Conservation (phyloP, 176 grass and related monocot species). For the Typha latifolia region DNA sequence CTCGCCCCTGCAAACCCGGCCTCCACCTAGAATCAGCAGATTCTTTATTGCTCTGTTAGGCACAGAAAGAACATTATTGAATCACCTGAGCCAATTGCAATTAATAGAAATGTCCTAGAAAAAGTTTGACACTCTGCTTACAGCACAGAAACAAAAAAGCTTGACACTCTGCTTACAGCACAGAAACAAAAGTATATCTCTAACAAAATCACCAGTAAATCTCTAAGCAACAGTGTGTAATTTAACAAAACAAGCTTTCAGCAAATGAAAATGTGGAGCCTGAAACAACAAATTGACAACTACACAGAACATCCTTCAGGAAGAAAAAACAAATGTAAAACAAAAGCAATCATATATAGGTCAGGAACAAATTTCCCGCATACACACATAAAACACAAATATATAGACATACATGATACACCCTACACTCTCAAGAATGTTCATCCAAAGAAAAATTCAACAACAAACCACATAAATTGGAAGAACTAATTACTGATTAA, state of each 20-base stretch:
- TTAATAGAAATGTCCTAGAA: no score
- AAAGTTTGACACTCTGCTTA: no score
- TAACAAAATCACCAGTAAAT: neutral
- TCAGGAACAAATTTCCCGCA: neutral
- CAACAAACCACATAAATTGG: no score
- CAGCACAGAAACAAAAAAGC: no score
- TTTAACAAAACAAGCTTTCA: no score
- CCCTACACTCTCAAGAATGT: no score
- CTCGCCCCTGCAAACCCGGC: conserved; percentile 41
- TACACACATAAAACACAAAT: neutral
- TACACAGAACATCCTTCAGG: neutral
- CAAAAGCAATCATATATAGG: neutral
- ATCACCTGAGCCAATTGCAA: no score
- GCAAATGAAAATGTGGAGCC: no score
- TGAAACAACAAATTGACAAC: neutral
- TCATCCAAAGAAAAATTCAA: no score
- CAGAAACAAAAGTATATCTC: no score
- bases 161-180: no score
- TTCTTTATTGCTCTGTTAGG: conserved; percentile 40
- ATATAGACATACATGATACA: neutral
- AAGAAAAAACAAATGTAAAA: neutral
- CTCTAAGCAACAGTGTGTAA: neutral
- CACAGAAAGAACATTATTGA: conserved; percentile 1
- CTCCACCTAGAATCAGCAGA: conserved; percentile 39
- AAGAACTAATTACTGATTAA: no score